Evolutionary conservation across 192 early-diverging fungal species (phyloP), one percentile per base, ranked within the genome.

Genomic region (Paraglomus occultum): DNA sequence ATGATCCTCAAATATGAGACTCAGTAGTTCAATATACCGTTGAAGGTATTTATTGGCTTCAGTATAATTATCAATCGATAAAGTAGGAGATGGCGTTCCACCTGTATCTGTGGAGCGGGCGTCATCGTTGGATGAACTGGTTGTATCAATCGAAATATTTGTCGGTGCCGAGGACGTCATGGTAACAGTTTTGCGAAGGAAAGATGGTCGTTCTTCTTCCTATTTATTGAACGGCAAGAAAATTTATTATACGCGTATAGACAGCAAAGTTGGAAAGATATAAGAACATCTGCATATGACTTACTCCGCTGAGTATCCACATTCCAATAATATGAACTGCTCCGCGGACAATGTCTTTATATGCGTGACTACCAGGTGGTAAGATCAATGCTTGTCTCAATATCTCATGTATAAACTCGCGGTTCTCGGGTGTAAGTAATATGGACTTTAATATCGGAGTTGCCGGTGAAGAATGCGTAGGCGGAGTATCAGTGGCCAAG

Each of bases 331-430:
- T 83, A 59, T 82, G 87, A 47, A 91, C 71, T 8, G 87, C 87
- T 17, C 86, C 83, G 8, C 88, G 74, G 0, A 81, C 81, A 43
- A 91, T 86, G 47, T 91, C 88, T 75, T 83, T 81, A 70, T 89
- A 86, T 23, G 80, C 64, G 0, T 74, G 66, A 49, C 81, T 82
- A 17, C 73, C 79, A 53, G 74, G 78, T 8, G 92, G 92, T 14
- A 90, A 38, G 47, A 88, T 64, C n/a, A 94, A 67, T 5, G 83
- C 77, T 73, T 94, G 92, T 51, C 87, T 73, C 3, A 94, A 61
- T 49, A 90, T 79, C 70, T 94, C 92, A 71, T 94, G 91, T 18
- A 91, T 77, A 43, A 92, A 80, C 71, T 94, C 91, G 2, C 91
- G 70, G 53, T 88, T 79, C 48, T 84, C 79, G 1, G 79, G 77